These are phyloP conservation scores for Polytrichum commune DNA, from an alignment of 225 moss, liverwort and hornwort genomes.

Conservation along the genomic window DNA sequence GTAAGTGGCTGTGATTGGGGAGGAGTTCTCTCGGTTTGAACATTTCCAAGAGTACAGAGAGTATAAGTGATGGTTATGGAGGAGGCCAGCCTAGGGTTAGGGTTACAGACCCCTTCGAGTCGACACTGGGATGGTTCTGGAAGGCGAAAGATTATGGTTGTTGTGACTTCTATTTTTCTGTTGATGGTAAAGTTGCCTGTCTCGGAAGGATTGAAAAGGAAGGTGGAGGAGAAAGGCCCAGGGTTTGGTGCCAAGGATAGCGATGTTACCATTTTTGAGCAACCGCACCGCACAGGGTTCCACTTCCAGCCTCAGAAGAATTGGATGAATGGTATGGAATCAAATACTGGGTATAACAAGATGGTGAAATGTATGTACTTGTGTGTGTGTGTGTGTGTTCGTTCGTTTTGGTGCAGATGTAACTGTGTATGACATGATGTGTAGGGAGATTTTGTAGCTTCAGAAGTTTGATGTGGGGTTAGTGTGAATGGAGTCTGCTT, in stretches of 20 bases:
- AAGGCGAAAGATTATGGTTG: neutral
- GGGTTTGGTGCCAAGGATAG: neutral
- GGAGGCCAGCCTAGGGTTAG: constrained; percentile 8
- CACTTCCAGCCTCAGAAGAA: constrained; percentile 42
- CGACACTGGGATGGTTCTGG: neutral
- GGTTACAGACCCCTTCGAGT: neutral
- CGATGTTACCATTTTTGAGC: constrained; percentile 12
- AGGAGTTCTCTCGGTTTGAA: too few species aligned
- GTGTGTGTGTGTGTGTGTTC: too few species aligned
- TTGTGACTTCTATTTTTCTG: constrained; percentile 5
- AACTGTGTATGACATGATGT: too few species aligned
- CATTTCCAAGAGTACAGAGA: too few species aligned
- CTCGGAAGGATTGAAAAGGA: neutral
- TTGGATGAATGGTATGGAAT: constrained; percentile 39
- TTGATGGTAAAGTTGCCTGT: constrained; percentile 7
- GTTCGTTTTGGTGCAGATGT: too few species aligned
- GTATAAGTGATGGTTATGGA: too few species aligned
- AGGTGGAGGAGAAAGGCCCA: constrained; percentile 2
- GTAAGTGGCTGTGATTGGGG: too few species aligned
- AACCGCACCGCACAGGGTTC: constrained; percentile 37
- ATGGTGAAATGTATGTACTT: too few species aligned
- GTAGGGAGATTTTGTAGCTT: too few species aligned
- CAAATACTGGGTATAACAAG: neutral
- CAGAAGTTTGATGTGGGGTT: too few species aligned
- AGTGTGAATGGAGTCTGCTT: too few species aligned